A percentile compares a stretch with the other conserved stretches of the same genome.
These are phyloP conservation scores for Hirschfeldia incana DNA, from an alignment of 345 rosid genomes.

Conservation along the genomic window DNA sequence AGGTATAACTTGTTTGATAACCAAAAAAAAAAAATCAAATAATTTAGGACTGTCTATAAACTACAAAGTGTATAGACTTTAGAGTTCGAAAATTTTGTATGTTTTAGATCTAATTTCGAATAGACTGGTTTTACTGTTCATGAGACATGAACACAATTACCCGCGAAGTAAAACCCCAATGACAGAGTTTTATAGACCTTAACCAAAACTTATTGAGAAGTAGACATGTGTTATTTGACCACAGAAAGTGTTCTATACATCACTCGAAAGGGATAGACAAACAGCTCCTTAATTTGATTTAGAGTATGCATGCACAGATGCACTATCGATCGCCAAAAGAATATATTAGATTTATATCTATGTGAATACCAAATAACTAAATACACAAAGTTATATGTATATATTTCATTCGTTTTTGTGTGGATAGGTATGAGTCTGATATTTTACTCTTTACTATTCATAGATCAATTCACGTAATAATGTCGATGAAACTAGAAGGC, in stretches of 20 bases:
- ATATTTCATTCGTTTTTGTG: not conserved
- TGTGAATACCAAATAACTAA: not conserved
- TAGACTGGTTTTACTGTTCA: not conserved
- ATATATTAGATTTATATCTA: not conserved
- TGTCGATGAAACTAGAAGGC: constrained; percentile 13
- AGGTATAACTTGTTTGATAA: not conserved
- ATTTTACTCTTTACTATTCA: constrained; percentile 16
- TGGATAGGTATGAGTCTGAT: constrained; percentile 6
- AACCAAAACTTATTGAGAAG: not conserved
- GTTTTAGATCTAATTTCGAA: not conserved
- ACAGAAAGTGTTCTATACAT: not conserved
- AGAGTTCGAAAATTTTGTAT: not conserved
- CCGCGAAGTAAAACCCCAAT: not conserved
- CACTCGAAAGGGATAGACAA: not conserved
- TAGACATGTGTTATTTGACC: not conserved
- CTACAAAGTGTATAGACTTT: not conserved
- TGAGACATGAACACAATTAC: not conserved
- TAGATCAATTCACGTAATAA: constrained; percentile 21
- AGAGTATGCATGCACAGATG: constrained; percentile 4
- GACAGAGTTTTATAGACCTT: not conserved
- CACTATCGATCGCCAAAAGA: not conserved
- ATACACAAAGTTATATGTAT: not conserved
- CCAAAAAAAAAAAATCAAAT: not conserved
- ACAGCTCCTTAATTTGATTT: not conserved
- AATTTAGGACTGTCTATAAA: not conserved